These are phyloP conservation scores for Prunus campanulata DNA, from an alignment of 306 rosid genomes.

Conservation along the genomic window DNA sequence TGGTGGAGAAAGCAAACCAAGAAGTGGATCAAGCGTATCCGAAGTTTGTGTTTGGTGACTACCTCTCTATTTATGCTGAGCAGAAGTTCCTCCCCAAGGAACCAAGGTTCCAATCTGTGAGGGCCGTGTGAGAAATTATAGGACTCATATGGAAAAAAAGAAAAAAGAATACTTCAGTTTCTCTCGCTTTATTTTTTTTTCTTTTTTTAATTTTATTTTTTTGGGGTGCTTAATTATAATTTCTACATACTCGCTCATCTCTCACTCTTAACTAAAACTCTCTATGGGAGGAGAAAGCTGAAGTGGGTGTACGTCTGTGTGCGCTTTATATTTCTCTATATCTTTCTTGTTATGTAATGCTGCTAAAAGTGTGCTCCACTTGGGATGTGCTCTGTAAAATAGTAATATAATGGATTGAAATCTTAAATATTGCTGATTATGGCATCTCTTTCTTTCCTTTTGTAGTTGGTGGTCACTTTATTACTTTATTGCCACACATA, in stretches of 20 bases:
- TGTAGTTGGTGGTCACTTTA: not conserved
- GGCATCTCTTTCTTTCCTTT: conserved; percentile 5
- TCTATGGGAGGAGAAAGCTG: conserved; percentile 35
- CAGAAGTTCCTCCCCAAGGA: conserved; percentile 94
- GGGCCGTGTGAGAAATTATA: conserved; percentile 40
- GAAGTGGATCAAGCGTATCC: conserved; percentile 62
- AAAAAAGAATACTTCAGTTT: not conserved
- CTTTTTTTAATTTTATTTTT: not conserved
- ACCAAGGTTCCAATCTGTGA: conserved; percentile 80
- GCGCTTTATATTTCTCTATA: conserved; percentile 23
- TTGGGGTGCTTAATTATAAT: not conserved
- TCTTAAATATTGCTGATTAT: conserved; percentile 14
- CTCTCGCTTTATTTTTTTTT: not conserved
- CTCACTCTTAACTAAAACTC: conserved; percentile 24
- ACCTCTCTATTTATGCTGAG: conserved; percentile 79
- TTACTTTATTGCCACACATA: no score
- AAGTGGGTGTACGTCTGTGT: conserved; percentile 35
- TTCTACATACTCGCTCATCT: conserved; percentile 37
- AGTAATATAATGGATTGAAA: conserved; percentile 22
- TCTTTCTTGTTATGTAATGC: conserved; percentile 19
- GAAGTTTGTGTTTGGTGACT: conserved; percentile 84
- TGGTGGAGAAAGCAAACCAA: conserved; percentile 46
- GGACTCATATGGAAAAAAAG: not conserved
- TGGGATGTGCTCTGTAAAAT: conserved; percentile 37
- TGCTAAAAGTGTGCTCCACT: conserved; percentile 22